Conservation (phyloP, 2,329 filamentous ascomycete species). For the Botrytis galanthina region DNA sequence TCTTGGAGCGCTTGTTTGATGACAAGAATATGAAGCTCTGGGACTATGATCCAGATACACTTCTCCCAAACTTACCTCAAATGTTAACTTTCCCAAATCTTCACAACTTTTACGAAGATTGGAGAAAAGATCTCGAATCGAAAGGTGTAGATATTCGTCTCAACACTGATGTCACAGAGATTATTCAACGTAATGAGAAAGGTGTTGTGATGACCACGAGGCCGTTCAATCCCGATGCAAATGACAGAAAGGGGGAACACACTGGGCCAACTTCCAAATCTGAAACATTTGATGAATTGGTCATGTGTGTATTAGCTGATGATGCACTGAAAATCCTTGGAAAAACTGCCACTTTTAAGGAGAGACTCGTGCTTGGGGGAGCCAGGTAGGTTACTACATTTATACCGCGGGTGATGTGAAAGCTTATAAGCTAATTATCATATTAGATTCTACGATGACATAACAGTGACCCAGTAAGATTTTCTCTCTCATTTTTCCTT, state of each 20-base stretch:
- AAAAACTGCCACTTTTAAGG: conserved; percentile 55
- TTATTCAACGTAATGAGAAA: conserved; percentile 50
- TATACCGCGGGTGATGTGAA: neutral
- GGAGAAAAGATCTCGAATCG: conserved; percentile 52
- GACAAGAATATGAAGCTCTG: conserved; percentile 59
- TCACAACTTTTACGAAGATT: conserved; percentile 58
- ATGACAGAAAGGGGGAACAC: conserved; percentile 44
- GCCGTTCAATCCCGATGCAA: conserved; percentile 48
- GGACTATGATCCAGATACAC: conserved; percentile 54
- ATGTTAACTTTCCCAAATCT: conserved; percentile 68
- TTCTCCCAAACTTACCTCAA: conserved; percentile 57
- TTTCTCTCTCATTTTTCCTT: no score
- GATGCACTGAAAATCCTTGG: conserved; percentile 61
- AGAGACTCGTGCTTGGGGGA: conserved; percentile 66
- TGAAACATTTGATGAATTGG: conserved; percentile 63
- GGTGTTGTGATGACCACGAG: conserved; percentile 51
- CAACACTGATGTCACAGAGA: conserved; percentile 53
- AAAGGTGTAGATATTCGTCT: conserved; percentile 57
- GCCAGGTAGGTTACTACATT: conserved; percentile 46
- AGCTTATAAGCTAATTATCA: neutral
- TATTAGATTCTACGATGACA: conserved; percentile 59
- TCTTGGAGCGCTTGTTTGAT: conserved; percentile 60
- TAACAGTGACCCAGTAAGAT: conserved; percentile 62
- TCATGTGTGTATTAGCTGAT: conserved; percentile 64
- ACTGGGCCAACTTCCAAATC: conserved; percentile 43